Percentiles rank a stretch among this genome's conserved stretches.
Conservation (phyloP, 805 yeast genomes). For the Metschnikowia drakensbergensis region DNA sequence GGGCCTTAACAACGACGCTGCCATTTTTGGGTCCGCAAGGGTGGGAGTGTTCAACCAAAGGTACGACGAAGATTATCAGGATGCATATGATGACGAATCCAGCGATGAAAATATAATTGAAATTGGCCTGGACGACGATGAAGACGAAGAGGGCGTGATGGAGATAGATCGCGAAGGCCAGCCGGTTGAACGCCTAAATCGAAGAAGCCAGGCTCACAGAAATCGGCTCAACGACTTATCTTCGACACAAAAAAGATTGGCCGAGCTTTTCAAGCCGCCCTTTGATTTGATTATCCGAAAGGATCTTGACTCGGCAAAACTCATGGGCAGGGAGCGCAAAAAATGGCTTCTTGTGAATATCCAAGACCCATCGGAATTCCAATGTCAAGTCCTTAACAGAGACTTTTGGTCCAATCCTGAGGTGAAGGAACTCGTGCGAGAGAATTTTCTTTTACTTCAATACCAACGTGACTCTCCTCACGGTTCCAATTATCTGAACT, state of each 20-base stretch:
- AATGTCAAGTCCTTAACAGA: constrained; percentile 85
- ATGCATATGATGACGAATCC: constrained; percentile 22
- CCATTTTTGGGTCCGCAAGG: constrained; percentile 47
- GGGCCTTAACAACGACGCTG: constrained; percentile 26
- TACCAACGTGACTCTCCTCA: constrained; percentile 73
- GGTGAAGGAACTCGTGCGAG: constrained; percentile 60
- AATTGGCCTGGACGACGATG: constrained; percentile 33
- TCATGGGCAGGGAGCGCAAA: constrained; percentile 54
- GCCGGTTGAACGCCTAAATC: constrained; percentile 12
- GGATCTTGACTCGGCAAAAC: constrained; percentile 70
- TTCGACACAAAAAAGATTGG: constrained; percentile 65
- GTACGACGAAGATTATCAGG: constrained; percentile 30
- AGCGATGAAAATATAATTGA: constrained; percentile 26
- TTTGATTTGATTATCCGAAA: constrained; percentile 75
- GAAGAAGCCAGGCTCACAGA: constrained; percentile 10
- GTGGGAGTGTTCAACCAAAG: constrained; percentile 60
- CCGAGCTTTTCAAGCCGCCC: constrained; percentile 86
- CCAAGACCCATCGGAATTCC: constrained; percentile 81
- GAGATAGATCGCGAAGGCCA: constrained; percentile 30
- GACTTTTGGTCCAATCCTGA: constrained; percentile 82
- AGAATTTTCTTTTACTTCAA: constrained; percentile 79
- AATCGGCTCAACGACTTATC: constrained; percentile 32
- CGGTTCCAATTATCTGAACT: constrained; percentile 67
- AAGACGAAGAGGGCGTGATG: constrained; percentile 33
- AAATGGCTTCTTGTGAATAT: constrained; percentile 88